Conservation (phyloP, 805 yeast genomes). For the Saccharomycopsis sp. region DNA sequence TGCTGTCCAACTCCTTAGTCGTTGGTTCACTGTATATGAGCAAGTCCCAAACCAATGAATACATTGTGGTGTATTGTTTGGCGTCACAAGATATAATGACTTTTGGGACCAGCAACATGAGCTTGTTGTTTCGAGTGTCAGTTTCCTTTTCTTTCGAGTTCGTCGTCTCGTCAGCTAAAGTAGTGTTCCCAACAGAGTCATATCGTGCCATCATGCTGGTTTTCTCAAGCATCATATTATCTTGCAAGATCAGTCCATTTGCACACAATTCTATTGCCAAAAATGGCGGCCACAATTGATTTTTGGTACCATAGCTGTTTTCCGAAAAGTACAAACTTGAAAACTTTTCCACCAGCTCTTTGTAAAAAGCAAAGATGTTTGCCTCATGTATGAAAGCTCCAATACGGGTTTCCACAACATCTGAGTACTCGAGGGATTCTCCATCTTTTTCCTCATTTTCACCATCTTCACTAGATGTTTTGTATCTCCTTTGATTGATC, state of each 20-base stretch:
- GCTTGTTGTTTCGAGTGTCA: slow-evolving; percentile 30
- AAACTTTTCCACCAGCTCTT: slow-evolving; percentile 35
- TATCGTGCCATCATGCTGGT: slow-evolving; percentile 54
- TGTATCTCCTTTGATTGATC: slow-evolving; percentile 37
- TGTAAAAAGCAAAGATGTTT: slow-evolving; percentile 58
- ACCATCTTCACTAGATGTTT: slow-evolving; percentile 31
- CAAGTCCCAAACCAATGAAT: slow-evolving; percentile 51
- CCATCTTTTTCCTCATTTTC: slow-evolving; percentile 25
- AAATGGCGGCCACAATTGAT: slow-evolving; percentile 83
- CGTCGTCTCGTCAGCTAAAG: slow-evolving; percentile 14
- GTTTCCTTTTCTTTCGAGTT: slow-evolving; percentile 21
- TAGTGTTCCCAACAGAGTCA: slow-evolving; percentile 37
- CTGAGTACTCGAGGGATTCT: slow-evolving; percentile 18
- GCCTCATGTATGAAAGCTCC: slow-evolving; percentile 65
- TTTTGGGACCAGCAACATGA: slow-evolving; percentile 61
- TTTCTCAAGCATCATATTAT: slow-evolving; percentile 50
- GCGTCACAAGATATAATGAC: slow-evolving; percentile 65
- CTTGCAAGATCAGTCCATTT: slow-evolving; percentile 38
- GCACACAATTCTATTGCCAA: slow-evolving; percentile 62
- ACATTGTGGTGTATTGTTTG: slow-evolving; percentile 58
- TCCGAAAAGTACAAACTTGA: slow-evolving; percentile 27
- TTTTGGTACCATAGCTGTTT: slow-evolving; percentile 24
- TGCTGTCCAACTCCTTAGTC: slow-evolving; percentile 45
- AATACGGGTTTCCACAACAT: slow-evolving; percentile 52
- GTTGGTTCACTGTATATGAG: slow-evolving; percentile 69